These are phyloP conservation scores for Penicillium sp. DNA, from an alignment of 2,329 filamentous ascomycete genomes.

Conservation along the genomic window DNA sequence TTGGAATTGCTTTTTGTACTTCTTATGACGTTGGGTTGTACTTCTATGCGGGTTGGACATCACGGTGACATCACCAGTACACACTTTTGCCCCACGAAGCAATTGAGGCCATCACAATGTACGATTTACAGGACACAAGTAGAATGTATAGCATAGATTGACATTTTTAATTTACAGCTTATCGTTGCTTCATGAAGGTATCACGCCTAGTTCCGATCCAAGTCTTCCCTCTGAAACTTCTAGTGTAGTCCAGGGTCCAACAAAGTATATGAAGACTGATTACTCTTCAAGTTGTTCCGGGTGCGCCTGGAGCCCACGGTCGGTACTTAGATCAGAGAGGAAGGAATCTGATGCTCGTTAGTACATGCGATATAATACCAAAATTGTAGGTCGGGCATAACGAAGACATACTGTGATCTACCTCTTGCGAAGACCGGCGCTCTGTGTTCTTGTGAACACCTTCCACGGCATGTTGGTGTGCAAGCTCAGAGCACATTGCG, in stretches of 20 bases:
- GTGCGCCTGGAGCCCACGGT: conserved; percentile 7
- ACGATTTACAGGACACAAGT: not conserved
- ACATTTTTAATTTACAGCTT: not conserved
- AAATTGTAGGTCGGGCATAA: not conserved
- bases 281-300: conserved; percentile 6
- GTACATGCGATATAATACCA: not conserved
- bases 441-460: conserved; percentile 20
- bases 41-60: not conserved
- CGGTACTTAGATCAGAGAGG: conserved; percentile 5
- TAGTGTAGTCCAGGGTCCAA: not conserved
- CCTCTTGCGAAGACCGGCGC: conserved; percentile 14
- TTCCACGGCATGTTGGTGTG: conserved; percentile 24
- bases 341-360: not conserved
- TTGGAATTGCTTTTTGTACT: no score
- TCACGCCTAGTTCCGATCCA: not conserved
- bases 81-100: not conserved
- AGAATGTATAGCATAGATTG: not conserved
- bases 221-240: not conserved
- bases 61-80: not conserved
- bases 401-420: conserved; percentile 13
- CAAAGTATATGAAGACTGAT: not conserved
- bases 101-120: not conserved
- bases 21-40: not conserved
- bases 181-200: not conserved
- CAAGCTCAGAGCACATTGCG: conserved; percentile 22